Percentiles rank a stretch among this genome's conserved stretches.
These are phyloP conservation scores for Xylaria sp. DNA, from an alignment of 2,329 filamentous ascomycete species.

Conservation along the genomic window DNA sequence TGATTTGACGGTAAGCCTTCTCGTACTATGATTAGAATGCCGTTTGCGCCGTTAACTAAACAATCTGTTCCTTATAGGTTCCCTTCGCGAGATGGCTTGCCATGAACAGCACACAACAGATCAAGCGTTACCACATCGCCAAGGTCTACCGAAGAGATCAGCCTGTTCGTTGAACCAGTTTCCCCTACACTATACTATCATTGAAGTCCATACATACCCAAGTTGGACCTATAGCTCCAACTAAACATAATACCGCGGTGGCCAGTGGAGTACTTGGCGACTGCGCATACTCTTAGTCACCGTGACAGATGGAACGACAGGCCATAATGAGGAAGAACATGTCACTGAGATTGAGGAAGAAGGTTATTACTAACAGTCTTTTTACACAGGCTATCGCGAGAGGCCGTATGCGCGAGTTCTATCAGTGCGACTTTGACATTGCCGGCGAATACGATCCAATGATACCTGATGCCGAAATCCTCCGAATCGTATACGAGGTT, in stretches of 20 bases:
- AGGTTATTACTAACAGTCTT: slow-evolving; percentile 3
- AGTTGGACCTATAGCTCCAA: neutral
- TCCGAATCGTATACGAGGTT: slow-evolving; percentile 73
- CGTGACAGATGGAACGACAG: neutral
- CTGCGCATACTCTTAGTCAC: neutral
- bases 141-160: slow-evolving; percentile 83
- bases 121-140: slow-evolving; percentile 80
- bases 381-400: slow-evolving; percentile 63
- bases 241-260: neutral
- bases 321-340: neutral
- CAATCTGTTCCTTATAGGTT: slow-evolving; percentile 42
- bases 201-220: neutral
- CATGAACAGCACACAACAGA: slow-evolving; percentile 73
- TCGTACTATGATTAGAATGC: neutral
- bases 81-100: slow-evolving; percentile 80
- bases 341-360: neutral
- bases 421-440: slow-evolving; percentile 82
- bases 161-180: slow-evolving; percentile 51
- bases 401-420: slow-evolving; percentile 79
- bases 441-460: slow-evolving; percentile 75
- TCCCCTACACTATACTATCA: neutral
- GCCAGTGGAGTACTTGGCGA: neutral
- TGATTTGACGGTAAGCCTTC: slow-evolving; percentile 65
- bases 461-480: slow-evolving; percentile 76
- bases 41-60: neutral